Conservation (phyloP, 495 filamentous ascomycete species). For the Penicillium manginii region DNA sequence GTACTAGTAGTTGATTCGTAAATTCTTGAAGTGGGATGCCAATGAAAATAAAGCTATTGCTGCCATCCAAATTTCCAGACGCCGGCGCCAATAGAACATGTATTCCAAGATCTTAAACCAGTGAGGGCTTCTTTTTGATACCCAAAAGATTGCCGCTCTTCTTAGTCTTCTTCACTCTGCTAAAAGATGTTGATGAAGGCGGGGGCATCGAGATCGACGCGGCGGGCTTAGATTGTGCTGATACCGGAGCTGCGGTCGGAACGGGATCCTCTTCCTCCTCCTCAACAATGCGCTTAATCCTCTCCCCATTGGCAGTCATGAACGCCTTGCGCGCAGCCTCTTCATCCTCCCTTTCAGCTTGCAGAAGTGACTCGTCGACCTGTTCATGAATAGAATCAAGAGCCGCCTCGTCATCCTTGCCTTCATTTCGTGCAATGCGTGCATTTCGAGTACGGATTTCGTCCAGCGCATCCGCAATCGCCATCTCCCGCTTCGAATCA, state of each 20-base stretch:
- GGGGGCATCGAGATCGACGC: constrained; percentile 38
- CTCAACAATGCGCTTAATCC: constrained; percentile 53
- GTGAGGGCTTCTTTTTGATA: constrained; percentile 84
- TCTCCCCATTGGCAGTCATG: constrained; percentile 60
- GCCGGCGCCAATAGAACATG: constrained; percentile 18
- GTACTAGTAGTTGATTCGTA: not conserved
- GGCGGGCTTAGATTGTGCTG: constrained; percentile 24
- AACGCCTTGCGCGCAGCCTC: constrained; percentile 84
- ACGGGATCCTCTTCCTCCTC: constrained; percentile 38
- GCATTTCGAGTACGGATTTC: constrained; percentile 94
- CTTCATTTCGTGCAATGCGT: constrained; percentile 73
- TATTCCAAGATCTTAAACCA: constrained; percentile 38
- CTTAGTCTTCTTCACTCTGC: constrained; percentile 80
- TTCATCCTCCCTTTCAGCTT: constrained; percentile 81
- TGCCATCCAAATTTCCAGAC: constrained; percentile 4
- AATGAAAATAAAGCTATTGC: not conserved
- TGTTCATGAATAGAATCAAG: constrained; percentile 45
- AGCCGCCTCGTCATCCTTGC: constrained; percentile 50
- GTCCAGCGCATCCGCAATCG: constrained; percentile 92
- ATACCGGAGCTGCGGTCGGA: constrained; percentile 24
- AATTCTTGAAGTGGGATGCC: not conserved
- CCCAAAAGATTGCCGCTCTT: constrained; percentile 77
- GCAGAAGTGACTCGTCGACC: constrained; percentile 60
- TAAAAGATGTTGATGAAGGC: constrained; percentile 69
- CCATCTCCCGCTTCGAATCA: constrained; percentile 97